Conservation (phyloP, 805 yeast genomes). For the Barnettozyma populi region DNA sequence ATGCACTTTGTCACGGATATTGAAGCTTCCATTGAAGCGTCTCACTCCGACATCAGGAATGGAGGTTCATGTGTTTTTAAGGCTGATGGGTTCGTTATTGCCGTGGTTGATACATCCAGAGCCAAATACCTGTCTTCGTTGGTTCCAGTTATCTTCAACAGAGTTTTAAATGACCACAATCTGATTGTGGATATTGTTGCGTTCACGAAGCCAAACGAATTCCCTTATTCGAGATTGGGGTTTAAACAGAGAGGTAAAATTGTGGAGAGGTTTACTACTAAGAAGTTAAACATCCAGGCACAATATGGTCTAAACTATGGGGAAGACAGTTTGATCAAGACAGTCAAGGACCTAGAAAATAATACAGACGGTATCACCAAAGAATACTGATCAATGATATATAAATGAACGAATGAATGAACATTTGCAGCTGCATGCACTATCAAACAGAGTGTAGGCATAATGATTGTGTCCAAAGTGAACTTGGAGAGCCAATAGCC, state of each 20-base stretch:
- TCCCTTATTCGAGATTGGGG: slow-evolving; percentile 68
- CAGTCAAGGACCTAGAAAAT: slow-evolving; percentile 40
- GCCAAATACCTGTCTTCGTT: slow-evolving; percentile 56
- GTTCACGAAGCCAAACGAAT: slow-evolving; percentile 58
- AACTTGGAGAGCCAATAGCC: slow-evolving; percentile 50
- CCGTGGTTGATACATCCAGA: slow-evolving; percentile 61
- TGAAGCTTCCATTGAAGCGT: slow-evolving; percentile 57
- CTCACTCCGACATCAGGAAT: slow-evolving; percentile 38
- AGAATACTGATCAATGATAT: not conserved
- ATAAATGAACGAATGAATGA: not conserved
- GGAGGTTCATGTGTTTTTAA: slow-evolving; percentile 72
- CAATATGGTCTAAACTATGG: slow-evolving; percentile 61
- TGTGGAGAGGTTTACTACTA: slow-evolving; percentile 49
- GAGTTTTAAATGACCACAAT: slow-evolving; percentile 75
- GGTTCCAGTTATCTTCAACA: slow-evolving; percentile 78
- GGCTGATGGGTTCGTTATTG: slow-evolving; percentile 72
- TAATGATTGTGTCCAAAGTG: slow-evolving; percentile 28
- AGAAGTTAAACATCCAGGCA: slow-evolving; percentile 36
- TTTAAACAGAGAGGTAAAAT: slow-evolving; percentile 72
- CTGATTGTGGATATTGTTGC: slow-evolving; percentile 78
- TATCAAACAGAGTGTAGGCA: no score
- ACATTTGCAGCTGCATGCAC: not conserved
- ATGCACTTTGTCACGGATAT: slow-evolving; percentile 87
- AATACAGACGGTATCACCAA: not conserved
- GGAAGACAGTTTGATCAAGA: slow-evolving; percentile 54